phyloP scores from a whole-genome alignment of 2,329 filamentous ascomycete genomes.

The Fusarium sp. region DNA sequence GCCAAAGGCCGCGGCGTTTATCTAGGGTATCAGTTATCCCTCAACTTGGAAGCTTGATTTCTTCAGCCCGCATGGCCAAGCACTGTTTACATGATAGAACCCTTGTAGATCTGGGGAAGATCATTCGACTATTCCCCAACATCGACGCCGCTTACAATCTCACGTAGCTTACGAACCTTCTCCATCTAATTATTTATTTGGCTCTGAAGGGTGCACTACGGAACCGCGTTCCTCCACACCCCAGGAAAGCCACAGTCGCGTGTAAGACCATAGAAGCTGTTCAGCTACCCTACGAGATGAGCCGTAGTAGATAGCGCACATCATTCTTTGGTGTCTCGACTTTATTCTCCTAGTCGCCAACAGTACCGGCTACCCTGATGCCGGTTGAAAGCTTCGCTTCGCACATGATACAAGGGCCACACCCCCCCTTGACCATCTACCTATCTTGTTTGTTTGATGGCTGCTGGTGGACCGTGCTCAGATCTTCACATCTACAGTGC shows the following conservation, averaged over 20 bases:
- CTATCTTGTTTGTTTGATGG: conserved; percentile 15
- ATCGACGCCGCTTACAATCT: not conserved
- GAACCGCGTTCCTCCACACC: conserved; percentile 10
- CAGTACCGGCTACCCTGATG: not conserved
- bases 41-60: conserved; percentile 11
- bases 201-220: not conserved
- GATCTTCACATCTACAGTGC: conserved; percentile 27
- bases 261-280: not conserved
- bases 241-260: not conserved
- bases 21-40: conserved; percentile 16
- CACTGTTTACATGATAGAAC: not conserved
- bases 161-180: not conserved
- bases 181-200: not conserved
- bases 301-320: not conserved
- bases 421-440: conserved; percentile 18
- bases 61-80: conserved; percentile 17
- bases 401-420: not conserved
- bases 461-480: conserved; percentile 4
- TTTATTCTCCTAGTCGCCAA: not conserved
- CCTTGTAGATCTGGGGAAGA: conserved; percentile 21
- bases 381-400: not conserved
- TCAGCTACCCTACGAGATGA: not conserved
- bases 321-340: too few relatives aligned
- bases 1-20: not conserved
- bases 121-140: conserved; percentile 28